These are phyloP conservation scores for Aspergillus steynii DNA, from an alignment of 495 filamentous ascomycete species.

Conservation along the genomic window DNA sequence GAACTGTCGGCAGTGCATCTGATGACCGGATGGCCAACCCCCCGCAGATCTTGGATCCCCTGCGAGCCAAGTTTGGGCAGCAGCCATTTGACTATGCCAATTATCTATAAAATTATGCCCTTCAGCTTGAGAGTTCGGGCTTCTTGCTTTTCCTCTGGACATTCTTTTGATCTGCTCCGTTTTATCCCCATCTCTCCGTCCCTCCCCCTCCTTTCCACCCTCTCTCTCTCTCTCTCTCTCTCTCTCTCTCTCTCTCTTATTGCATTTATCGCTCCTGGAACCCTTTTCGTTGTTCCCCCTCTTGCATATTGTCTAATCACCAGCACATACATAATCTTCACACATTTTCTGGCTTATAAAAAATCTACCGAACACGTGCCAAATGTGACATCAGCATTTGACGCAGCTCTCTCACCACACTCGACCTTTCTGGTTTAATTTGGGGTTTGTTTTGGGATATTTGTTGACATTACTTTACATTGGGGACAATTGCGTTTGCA, in stretches of 20 bases:
- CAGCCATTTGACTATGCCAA: constrained; percentile 39
- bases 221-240: too few relatives aligned
- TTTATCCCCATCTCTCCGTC: not conserved
- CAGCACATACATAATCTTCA: too few relatives aligned
- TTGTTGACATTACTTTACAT: too few relatives aligned
- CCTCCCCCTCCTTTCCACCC: not conserved
- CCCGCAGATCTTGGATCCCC: constrained; percentile 28
- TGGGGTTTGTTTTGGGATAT: too few relatives aligned
- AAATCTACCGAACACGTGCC: too few relatives aligned
- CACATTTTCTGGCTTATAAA: too few relatives aligned
- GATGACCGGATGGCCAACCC: constrained; percentile 30
- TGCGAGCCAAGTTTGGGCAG: constrained; percentile 32
- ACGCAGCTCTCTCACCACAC: too few relatives aligned
- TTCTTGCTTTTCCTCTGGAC: not conserved
- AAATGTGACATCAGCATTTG: too few relatives aligned
- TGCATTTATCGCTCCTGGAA: not conserved
- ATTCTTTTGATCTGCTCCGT: too few relatives aligned
- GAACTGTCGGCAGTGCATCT: constrained; percentile 18
- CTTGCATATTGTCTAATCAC: too few relatives aligned
- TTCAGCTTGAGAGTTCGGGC: not conserved
- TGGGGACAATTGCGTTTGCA: too few relatives aligned
- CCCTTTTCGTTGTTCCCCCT: not conserved
- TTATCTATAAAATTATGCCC: constrained; percentile 32
- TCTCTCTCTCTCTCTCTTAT: not conserved
- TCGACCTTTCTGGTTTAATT: too few relatives aligned